Base-by-base conservation (phyloP, 2,329 filamentous ascomycete genomes). In the Nigrograna mackinnonii region DNA sequence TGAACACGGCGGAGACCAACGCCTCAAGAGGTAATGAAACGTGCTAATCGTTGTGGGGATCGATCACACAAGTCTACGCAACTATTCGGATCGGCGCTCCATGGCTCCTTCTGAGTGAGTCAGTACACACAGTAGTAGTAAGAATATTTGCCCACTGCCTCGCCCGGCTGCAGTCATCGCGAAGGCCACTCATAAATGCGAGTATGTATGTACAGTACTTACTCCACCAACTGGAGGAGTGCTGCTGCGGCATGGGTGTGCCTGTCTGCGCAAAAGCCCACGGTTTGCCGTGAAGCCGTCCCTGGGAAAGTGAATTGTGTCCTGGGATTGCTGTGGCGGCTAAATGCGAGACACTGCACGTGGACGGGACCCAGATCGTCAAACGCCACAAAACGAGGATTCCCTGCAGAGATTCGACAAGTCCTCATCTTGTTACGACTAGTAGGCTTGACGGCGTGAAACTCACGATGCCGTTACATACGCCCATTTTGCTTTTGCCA, bases 321-420 rank as follows among this genome's bases (percentile, higher is more conserved):
- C 31, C 37, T 32, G 33, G 44, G 35, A 28, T 36, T 47, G 20
- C 26, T 34, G 37, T 41, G n/a, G 33, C 49, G 52, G 49, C 42
- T 55, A 55, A 55, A 50, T 47, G 43, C 37, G 31, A 31, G 35
- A 36, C 39, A 20, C 40, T 39, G 47, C 47, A 51, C 48, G 45
- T 52, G 49, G 37, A 42, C 18, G 31, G 28, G 32, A 28, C n/a
- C n/a, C n/a, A 21, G 46, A 54, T 52, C 41, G 18, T 38, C 39
- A 38, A 39, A 46, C 39, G 49, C 52, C 52, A 50, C 46, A 43
- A 19, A 14, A 35, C 46, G 26, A 33, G 44, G 43, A 31, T 38
- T 17, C 50, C 50, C 39, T 45, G 43, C 35, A 16, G 4, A 9
- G 5, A 20, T 6, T 31, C 19, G n/a, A 35, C 20, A 19, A 4